Percentiles rank a stretch among this genome's conserved stretches.
phyloP scores from a whole-genome alignment of 768 basidiomycete species.

The Tylopilus subfusipes region DNA sequence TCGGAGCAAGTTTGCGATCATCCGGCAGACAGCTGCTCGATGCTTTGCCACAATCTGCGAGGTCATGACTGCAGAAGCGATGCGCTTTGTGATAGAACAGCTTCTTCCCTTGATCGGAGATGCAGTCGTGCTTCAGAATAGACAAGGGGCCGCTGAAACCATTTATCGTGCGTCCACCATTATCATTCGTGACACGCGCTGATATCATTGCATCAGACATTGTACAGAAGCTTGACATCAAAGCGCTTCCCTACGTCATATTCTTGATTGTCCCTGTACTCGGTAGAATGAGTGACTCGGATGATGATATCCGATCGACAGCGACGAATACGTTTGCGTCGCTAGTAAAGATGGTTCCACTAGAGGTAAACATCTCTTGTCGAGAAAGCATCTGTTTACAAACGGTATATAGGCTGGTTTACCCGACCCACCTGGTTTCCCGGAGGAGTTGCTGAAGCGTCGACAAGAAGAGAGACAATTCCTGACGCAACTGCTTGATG shows the following conservation, averaged over 20 bases:
- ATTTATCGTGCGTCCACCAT: conserved; percentile 73
- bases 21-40: conserved; percentile 82
- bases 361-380: conserved; percentile 61
- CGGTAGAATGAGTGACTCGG: conserved; percentile 93
- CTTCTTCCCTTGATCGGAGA: conserved; percentile 83
- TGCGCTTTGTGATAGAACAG: conserved; percentile 85
- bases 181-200: background rate
- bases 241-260: conserved; percentile 92
- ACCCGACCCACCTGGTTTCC: conserved; percentile 94
- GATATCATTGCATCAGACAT: conserved; percentile 56
- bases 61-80: conserved; percentile 78
- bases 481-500: conserved; percentile 89
- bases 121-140: conserved; percentile 62
- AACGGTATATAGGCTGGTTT: conserved; percentile 68
- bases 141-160: conserved; percentile 88
- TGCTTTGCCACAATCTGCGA: conserved; percentile 88
- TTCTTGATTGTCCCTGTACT: conserved; percentile 96
- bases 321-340: conserved; percentile 98
- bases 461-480: conserved; percentile 88
- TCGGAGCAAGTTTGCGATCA: conserved; percentile 84
- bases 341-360: conserved; percentile 95
- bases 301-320: conserved; percentile 87
- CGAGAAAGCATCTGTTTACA: background rate
- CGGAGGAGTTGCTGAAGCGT: conserved; percentile 79
- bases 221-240: conserved; percentile 87